Conservation (phyloP, 108 stramenopile species). For the Conticribra guillardii region DNA sequence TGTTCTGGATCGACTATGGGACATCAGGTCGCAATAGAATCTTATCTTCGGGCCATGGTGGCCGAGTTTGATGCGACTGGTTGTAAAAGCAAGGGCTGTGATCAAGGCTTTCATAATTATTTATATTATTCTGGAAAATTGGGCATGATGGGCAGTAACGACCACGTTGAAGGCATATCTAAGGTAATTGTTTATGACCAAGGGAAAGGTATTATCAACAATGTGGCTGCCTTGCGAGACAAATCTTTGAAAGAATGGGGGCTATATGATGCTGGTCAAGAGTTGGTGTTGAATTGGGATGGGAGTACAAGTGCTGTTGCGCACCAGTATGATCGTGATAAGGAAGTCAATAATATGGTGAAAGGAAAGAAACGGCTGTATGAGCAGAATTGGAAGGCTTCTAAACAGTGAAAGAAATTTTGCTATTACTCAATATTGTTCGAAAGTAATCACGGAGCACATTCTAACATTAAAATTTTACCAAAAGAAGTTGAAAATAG, state of each 20-base stretch:
- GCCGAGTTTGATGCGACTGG: slow-evolving; percentile 77
- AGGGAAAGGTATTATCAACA: slow-evolving; percentile 85
- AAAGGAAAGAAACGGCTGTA: slow-evolving; percentile 31
- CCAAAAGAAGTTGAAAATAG: too few species aligned
- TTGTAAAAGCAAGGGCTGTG: slow-evolving; percentile 76
- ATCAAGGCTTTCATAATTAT: slow-evolving; percentile 91
- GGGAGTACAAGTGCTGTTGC: slow-evolving; percentile 73
- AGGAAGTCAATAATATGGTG: slow-evolving; percentile 54
- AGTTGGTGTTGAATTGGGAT: slow-evolving; percentile 81
- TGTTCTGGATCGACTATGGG: slow-evolving; percentile 87
- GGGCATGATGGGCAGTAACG: slow-evolving; percentile 5
- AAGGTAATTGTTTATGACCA: slow-evolving; percentile 77
- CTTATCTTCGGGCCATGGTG: slow-evolving; percentile 80
- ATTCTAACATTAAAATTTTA: too few species aligned
- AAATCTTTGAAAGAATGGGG: slow-evolving; percentile 75
- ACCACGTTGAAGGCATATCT: slow-evolving; percentile 51
- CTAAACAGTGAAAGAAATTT: not conserved
- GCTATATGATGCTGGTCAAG: slow-evolving; percentile 55
- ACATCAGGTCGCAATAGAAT: slow-evolving; percentile 79
- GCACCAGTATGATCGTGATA: slow-evolving; percentile 89
- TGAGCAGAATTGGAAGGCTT: slow-evolving; percentile 24
- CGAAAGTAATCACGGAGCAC: too few species aligned
- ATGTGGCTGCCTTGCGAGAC: slow-evolving; percentile 73
- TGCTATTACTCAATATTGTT: too few species aligned
- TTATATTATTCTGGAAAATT: slow-evolving; percentile 73